A percentile compares a stretch with the other conserved stretches of the same genome.
phyloP scores from a whole-genome alignment of 371 early-diverging fungal genomes.

The Lichtheimia ramosa region DNA sequence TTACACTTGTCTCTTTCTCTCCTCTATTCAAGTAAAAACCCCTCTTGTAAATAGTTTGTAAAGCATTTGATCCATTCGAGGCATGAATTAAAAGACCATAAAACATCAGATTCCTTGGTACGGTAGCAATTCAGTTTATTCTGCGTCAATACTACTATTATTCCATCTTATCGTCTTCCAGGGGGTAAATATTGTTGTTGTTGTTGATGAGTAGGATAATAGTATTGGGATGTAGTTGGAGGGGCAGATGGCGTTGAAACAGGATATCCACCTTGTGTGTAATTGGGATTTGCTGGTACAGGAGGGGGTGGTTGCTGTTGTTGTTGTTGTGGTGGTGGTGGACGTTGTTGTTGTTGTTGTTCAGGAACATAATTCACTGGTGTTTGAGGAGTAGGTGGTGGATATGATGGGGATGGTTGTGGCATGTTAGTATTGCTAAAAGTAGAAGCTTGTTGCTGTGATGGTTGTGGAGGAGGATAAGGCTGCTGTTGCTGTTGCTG shows the following conservation, averaged over 20 bases:
- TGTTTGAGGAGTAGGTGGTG: conserved; percentile 1
- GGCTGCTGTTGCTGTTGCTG: conserved; percentile 5
- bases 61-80: conserved; percentile 1
- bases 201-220: conserved; percentile 6
- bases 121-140: too few species aligned
- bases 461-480: conserved; percentile 7
- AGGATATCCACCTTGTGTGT: background rate
- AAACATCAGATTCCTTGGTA: too few species aligned
- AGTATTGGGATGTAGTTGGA: conserved; percentile 1
- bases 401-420: background rate
- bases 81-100: background rate
- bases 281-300: background rate
- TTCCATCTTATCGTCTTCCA: too few species aligned
- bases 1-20: background rate
- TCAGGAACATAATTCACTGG: conserved; percentile 4
- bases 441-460: background rate
- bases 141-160: too few species aligned
- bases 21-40: background rate
- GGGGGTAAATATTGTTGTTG: background rate
- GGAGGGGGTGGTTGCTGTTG: background rate
- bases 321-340: background rate
- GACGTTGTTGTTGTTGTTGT: background rate
- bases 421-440: background rate
- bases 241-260: conserved; percentile 10
- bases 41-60: conserved; percentile 1